Percentiles rank a stretch among this genome's conserved stretches.
phyloP scores from a whole-genome alignment of 2,329 filamentous ascomycete species.

The Trichoderma guizhouense region DNA sequence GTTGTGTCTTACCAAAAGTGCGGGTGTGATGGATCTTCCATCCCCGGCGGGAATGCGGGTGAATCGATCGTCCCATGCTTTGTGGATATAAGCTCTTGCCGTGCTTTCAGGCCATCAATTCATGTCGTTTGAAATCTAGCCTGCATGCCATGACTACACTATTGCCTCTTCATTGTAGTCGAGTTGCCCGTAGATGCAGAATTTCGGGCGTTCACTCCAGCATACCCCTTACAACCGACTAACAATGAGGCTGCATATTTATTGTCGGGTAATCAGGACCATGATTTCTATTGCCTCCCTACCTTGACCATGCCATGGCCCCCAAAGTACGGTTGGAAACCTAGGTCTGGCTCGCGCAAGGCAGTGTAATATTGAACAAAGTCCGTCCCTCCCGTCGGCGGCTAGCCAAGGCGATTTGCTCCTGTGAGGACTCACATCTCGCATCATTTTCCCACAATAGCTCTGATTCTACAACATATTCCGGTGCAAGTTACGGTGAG shows the following conservation, averaged over 20 bases:
- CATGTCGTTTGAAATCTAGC: not conserved
- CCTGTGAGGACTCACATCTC: not conserved
- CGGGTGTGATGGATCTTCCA: not conserved
- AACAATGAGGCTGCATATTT: not conserved
- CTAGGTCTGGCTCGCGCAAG: not conserved
- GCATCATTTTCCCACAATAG: conserved; percentile 5
- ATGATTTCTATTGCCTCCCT: not conserved
- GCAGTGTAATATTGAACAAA: conserved; percentile 3
- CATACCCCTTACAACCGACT: not conserved
- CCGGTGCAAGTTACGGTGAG: not conserved
- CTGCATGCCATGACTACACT: not conserved
- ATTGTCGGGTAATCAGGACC: not conserved
- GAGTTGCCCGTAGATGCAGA: not conserved
- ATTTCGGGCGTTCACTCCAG: not conserved
- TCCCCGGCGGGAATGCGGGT: not conserved
- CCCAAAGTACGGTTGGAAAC: not conserved
- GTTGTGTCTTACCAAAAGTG: conserved; percentile 5
- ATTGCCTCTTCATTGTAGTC: not conserved
- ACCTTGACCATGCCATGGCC: not conserved
- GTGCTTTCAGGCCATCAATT: not conserved
- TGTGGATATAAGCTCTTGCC: not conserved
- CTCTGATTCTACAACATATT: not conserved
- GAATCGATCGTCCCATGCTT: not conserved
- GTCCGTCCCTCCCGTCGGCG: not conserved
- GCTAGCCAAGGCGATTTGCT: not conserved